Evolutionary conservation across 228 moss, liverwort and hornwort genomes (phyloP).

Genomic region (Sphagnum fallax): DNA sequence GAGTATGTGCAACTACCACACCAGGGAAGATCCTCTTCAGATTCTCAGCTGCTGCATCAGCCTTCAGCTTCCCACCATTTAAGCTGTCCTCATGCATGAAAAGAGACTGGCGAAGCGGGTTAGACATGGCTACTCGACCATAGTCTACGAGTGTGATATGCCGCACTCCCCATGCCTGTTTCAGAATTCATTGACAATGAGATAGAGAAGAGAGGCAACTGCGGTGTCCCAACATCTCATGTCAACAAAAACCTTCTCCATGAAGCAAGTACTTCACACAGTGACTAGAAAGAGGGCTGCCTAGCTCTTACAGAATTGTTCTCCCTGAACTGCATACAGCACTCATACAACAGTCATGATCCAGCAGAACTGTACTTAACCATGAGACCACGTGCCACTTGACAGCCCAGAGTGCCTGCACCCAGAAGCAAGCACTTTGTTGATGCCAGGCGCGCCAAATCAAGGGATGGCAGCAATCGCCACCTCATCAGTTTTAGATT

Average conservation of each 20-base stretch:
- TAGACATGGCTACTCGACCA: constrained; percentile 90
- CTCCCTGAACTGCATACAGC: no score
- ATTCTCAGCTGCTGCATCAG: constrained; percentile 79
- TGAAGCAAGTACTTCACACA: no score
- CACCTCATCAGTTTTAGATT: constrained; percentile 96
- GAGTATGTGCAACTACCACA: constrained; percentile 71
- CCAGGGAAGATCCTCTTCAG: constrained; percentile 94
- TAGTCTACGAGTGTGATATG: constrained; percentile 81
- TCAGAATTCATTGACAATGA: neutral
- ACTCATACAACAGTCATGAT: no score
- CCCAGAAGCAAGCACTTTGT: constrained; percentile 88
- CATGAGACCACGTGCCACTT: constrained; percentile 90
- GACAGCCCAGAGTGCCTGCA: constrained; percentile 96
- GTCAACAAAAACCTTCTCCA: no score
- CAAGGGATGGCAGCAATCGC: constrained; percentile 87
- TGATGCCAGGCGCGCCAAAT: constrained; percentile 67
- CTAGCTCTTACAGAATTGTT: no score
- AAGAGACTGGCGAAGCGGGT: constrained; percentile 86
- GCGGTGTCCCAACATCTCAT: no score
- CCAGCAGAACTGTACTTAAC: constrained; percentile 18
- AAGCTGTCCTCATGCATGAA: constrained; percentile 79
- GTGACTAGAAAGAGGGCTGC: no score
- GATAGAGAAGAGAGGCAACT: no score
- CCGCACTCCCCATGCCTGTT: constrained; percentile 91
- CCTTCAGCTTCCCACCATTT: constrained; percentile 83